Conservation (phyloP, 345 rosid species). For the Brassica juncea region DNA sequence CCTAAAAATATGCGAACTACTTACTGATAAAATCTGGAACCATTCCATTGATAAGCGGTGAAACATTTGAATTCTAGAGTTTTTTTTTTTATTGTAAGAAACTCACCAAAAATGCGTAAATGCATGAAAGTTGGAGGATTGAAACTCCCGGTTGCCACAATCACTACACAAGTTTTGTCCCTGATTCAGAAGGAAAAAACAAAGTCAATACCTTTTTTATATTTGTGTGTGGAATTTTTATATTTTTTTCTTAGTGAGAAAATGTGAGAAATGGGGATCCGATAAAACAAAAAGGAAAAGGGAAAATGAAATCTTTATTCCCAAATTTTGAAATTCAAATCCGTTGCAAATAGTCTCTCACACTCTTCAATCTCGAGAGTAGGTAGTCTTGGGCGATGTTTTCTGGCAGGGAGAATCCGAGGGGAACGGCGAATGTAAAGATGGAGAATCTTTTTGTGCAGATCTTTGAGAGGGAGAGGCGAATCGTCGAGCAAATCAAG, state of each 20-base stretch:
- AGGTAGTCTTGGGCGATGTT: conserved; percentile 28
- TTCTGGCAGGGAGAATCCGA: conserved; percentile 35
- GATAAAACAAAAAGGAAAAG: neutral
- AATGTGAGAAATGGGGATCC: neutral
- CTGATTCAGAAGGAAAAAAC: conserved; percentile 28
- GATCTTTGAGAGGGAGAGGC: conserved; percentile 70
- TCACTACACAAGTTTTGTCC: conserved; percentile 56
- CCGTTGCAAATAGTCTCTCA: conserved; percentile 30
- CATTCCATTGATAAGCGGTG: neutral
- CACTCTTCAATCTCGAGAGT: conserved; percentile 13
- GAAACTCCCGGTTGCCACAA: conserved; percentile 89
- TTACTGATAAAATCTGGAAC: neutral
- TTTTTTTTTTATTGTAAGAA: neutral
- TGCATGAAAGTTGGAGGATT: conserved; percentile 98
- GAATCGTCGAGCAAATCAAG: conserved; percentile 58
- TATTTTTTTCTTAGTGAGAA: no score
- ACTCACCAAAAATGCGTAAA: conserved; percentile 84
- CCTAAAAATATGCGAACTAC: neutral
- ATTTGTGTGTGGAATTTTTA: neutral
- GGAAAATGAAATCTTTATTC: conserved; percentile 9
- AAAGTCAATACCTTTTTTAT: neutral
- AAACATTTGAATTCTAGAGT: neutral
- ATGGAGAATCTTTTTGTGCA: conserved; percentile 62
- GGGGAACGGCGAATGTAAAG: conserved; percentile 36
- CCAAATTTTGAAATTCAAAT: conserved; percentile 42